Conservation (phyloP, 2,329 filamentous ascomycete species). For the Epichloe gansuensis region DNA sequence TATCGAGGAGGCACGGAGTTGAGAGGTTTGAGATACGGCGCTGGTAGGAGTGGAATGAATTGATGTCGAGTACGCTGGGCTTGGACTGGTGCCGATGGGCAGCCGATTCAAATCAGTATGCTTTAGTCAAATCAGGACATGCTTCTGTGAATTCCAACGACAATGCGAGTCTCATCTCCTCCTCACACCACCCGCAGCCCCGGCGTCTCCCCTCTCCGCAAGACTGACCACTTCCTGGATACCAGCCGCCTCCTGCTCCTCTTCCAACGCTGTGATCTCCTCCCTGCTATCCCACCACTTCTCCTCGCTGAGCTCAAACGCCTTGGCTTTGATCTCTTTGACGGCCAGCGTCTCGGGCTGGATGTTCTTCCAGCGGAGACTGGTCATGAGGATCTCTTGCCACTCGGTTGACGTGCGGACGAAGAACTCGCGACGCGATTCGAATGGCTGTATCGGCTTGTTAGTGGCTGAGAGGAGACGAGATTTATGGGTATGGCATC, state of each 20-base stretch:
- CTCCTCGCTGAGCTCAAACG: constrained; percentile 82
- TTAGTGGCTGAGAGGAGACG: neutral
- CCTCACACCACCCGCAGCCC: constrained; percentile 17
- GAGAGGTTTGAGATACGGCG: too few species aligned
- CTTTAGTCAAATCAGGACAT: too few species aligned
- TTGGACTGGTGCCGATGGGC: too few species aligned
- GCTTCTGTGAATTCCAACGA: too few species aligned
- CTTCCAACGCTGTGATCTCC: constrained; percentile 80
- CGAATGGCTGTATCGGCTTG: constrained; percentile 59
- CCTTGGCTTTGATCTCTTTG: constrained; percentile 87
- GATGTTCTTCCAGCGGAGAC: constrained; percentile 53
- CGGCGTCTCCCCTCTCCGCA: constrained; percentile 54
- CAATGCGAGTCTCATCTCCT: constrained; percentile 14
- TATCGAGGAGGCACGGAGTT: too few species aligned
- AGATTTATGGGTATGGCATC: neutral
- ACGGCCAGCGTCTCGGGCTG: constrained; percentile 56
- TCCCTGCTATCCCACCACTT: constrained; percentile 99
- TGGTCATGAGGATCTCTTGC: constrained; percentile 76
- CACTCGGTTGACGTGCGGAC: constrained; percentile 74
- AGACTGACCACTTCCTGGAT: constrained; percentile 91
- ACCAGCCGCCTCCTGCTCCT: constrained; percentile 89
- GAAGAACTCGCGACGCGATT: constrained; percentile 86
- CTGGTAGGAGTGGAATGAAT: too few species aligned
- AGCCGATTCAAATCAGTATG: too few species aligned
- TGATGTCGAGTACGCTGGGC: too few species aligned